phyloP scores from a whole-genome alignment of 257 asterid species.

The Nicotiana benthamiana region DNA sequence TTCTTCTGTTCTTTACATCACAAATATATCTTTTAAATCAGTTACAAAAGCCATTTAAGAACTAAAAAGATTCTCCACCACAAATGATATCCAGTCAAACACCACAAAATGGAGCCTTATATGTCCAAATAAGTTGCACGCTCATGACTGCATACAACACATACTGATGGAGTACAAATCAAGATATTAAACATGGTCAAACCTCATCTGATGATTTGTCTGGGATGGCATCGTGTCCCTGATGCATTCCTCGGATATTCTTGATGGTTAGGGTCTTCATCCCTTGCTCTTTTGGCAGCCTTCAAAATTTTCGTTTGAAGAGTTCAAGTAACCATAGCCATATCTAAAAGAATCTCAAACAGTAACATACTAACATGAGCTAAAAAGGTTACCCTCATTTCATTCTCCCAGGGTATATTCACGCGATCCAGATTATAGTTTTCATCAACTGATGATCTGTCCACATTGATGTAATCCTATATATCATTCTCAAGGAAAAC shows the following conservation, averaged over 20 bases:
- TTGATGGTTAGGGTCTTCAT: slow-evolving; percentile 30
- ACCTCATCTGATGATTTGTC: slow-evolving; percentile 44
- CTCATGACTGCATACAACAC: neutral
- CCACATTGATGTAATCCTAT: slow-evolving; percentile 35
- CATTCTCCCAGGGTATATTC: slow-evolving; percentile 24
- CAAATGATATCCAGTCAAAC: neutral
- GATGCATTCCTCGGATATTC: slow-evolving; percentile 34
- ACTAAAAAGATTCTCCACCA: neutral
- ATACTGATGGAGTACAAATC: neutral
- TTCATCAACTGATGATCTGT: slow-evolving; percentile 29
- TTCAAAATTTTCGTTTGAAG: neutral
- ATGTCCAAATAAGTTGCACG: neutral
- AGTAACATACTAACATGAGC: neutral
- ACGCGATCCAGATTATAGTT: slow-evolving; percentile 18
- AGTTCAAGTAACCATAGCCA: neutral
- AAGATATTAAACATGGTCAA: slow-evolving; percentile 10
- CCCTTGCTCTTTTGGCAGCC: slow-evolving; percentile 45
- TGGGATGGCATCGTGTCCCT: slow-evolving; percentile 25
- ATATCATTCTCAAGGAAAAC: slow-evolving; percentile 7
- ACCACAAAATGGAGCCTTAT: neutral
- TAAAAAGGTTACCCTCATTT: slow-evolving; percentile 23
- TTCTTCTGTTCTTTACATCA: neutral
- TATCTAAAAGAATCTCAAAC: neutral
- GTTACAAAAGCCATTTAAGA: neutral
- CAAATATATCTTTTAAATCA: neutral